Conservation (phyloP, 2,329 filamentous ascomycete genomes). For the Microascus cirrosus region DNA sequence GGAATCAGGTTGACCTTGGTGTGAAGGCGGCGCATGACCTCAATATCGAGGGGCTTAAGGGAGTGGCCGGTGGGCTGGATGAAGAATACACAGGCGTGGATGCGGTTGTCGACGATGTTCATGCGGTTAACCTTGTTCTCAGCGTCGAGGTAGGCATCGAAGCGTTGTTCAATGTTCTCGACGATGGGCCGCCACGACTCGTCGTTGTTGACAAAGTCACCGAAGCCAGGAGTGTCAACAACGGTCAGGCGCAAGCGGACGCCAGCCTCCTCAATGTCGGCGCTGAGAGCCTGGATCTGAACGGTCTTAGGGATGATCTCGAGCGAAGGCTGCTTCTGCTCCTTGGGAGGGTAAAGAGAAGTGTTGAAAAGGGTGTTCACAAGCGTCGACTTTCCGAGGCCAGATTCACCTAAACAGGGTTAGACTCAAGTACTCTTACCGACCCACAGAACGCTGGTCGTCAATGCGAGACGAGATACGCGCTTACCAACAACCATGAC, state of each 20-base stretch:
- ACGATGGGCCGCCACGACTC: slow-evolving; percentile 98
- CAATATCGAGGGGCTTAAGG: slow-evolving; percentile 94
- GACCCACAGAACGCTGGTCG: not conserved
- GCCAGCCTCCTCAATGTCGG: slow-evolving; percentile 96
- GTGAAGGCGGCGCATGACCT: slow-evolving; percentile 98
- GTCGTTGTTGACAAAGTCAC: slow-evolving; percentile 99
- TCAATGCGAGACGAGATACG: not conserved
- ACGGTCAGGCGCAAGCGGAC: slow-evolving; percentile 93
- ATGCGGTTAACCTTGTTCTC: slow-evolving; percentile 99
- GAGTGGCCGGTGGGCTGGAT: slow-evolving; percentile 98
- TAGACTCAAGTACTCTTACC: not conserved
- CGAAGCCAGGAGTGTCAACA: slow-evolving; percentile 95
- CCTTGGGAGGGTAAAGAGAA: slow-evolving; percentile 94
- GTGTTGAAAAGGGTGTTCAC: slow-evolving; percentile 99
- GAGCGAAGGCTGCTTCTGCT: slow-evolving; percentile 93
- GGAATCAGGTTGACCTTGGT: slow-evolving; percentile 99
- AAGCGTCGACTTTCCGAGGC: slow-evolving; percentile 95
- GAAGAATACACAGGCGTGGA: slow-evolving; percentile 98
- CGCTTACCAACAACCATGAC: slow-evolving; percentile 98
- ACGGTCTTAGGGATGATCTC: slow-evolving; percentile 99
- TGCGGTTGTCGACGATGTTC: slow-evolving; percentile 99
- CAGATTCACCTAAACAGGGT: slow-evolving; percentile 74
- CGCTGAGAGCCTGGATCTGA: slow-evolving; percentile 87
- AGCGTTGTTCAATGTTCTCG: slow-evolving; percentile 99
- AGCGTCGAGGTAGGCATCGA: slow-evolving; percentile 94